Evolutionary conservation across 257 asterid genomes (phyloP).

Genomic region (Craterostigma plantagineum): DNA sequence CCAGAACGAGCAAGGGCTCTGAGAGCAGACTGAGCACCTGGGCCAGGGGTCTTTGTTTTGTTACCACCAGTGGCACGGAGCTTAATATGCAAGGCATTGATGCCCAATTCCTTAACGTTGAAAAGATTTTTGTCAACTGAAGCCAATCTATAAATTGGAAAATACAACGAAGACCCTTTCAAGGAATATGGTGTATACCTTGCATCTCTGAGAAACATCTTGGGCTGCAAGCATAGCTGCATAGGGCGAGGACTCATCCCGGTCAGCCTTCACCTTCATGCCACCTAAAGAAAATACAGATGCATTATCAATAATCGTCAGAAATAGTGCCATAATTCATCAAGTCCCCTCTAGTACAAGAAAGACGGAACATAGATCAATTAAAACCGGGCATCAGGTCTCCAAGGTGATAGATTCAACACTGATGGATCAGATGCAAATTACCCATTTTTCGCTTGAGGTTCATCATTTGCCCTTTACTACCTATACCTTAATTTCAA

Average conservation of each 20-base stretch:
- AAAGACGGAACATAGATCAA: neutral
- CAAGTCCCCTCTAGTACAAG: neutral
- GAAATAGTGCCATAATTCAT: neutral
- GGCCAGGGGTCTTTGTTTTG: conserved; percentile 62
- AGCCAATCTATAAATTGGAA: neutral
- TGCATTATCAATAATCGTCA: neutral
- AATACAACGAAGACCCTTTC: neutral
- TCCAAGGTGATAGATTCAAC: conserved; percentile 1
- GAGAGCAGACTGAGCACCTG: conserved; percentile 63
- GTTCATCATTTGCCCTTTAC: neutral
- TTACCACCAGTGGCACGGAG: conserved; percentile 67
- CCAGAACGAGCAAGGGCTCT: conserved; percentile 65
- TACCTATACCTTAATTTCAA: neutral
- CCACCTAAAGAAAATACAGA: neutral
- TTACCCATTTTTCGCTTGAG: conserved; percentile 2
- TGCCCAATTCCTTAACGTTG: conserved; percentile 12
- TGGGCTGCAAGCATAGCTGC: conserved; percentile 8
- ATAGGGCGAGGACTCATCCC: conserved; percentile 3
- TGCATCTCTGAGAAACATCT: conserved; percentile 7
- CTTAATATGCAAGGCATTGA: conserved; percentile 51
- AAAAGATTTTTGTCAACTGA: neutral
- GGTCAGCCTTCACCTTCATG: conserved; percentile 5
- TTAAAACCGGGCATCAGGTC: neutral
- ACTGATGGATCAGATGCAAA: neutral
- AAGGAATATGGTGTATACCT: neutral